These are phyloP conservation scores for Boletus semigastroideus DNA, from an alignment of 1,284 basidiomycete genomes.

Conservation along the genomic window DNA sequence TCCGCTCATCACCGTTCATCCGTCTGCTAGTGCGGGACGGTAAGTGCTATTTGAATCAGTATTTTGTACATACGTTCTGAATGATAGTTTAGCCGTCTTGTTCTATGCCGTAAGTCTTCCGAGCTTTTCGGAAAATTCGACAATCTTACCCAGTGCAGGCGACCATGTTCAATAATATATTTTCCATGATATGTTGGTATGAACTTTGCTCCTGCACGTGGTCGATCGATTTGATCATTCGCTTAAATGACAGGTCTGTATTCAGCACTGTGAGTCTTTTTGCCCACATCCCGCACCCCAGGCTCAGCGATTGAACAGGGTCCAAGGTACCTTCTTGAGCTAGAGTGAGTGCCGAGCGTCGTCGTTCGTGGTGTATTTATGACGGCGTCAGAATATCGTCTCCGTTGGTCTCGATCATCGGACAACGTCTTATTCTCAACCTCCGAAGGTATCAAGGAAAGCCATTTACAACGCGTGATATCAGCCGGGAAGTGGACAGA, in stretches of 20 bases:
- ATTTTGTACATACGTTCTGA: not conserved
- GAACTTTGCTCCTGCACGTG: not conserved
- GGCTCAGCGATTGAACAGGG: not conserved
- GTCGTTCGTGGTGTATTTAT: no score
- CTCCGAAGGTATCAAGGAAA: slow-evolving; percentile 9
- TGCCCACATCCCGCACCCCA: no score
- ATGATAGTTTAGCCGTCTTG: not conserved
- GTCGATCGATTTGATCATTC: no score
- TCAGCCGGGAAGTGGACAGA: slow-evolving; percentile 15
- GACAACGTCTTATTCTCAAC: slow-evolving; percentile 20
- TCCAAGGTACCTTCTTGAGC: slow-evolving; percentile 1
- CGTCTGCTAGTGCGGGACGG: not conserved
- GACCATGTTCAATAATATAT: not conserved
- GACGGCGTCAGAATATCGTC: slow-evolving; percentile 5
- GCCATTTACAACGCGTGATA: slow-evolving; percentile 1
- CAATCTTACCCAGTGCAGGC: not conserved
- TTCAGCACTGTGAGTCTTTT: no score
- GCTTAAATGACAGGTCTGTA: no score
- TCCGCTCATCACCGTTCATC: not conserved
- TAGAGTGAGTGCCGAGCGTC: not conserved
- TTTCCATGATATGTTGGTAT: not conserved
- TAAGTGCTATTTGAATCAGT: not conserved
- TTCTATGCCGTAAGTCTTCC: not conserved
- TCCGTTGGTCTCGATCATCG: slow-evolving; percentile 7
- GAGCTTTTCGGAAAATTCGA: not conserved